Percentiles rank a stretch among this genome's conserved stretches.
Evolutionary conservation across 2,329 filamentous ascomycete genomes (phyloP).

Genomic region (Pseudogymnoascus sp.): DNA sequence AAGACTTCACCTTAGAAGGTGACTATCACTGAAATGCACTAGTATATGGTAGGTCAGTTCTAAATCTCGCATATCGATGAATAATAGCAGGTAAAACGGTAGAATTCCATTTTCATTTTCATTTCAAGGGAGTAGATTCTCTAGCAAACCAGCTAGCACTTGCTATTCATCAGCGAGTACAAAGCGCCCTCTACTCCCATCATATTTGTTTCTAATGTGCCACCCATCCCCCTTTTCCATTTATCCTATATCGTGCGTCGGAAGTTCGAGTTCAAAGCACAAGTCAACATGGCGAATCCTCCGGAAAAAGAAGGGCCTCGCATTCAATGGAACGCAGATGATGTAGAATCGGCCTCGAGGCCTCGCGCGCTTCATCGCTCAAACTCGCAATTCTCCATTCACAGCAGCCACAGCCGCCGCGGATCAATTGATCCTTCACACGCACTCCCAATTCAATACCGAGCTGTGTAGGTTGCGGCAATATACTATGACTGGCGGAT

Average conservation of each 20-base stretch:
- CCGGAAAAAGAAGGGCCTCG: conserved; percentile 12
- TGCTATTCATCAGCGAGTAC: neutral
- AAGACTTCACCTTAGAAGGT: neutral
- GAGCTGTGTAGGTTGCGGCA: conserved; percentile 37
- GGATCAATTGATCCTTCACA: conserved; percentile 34
- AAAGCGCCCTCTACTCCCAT: neutral
- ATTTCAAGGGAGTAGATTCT: neutral
- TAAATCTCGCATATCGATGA: neutral
- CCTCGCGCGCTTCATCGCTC: conserved; percentile 20
- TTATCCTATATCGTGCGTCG: neutral
- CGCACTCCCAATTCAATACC: conserved; percentile 46
- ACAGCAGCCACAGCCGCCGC: conserved; percentile 24
- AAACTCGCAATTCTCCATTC: conserved; percentile 25
- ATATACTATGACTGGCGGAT: neutral
- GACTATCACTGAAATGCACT: neutral
- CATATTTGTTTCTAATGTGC: neutral
- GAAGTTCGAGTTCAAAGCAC: neutral
- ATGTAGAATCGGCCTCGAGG: conserved; percentile 20
- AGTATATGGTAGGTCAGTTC: neutral
- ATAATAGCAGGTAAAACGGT: neutral
- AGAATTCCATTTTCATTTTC: neutral
- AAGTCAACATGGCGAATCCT: neutral
- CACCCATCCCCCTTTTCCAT: neutral
- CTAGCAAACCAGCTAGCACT: neutral
- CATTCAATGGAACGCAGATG: conserved; percentile 23